Conservation (phyloP, 495 filamentous ascomycete genomes). For the Aspergillus diversus region DNA sequence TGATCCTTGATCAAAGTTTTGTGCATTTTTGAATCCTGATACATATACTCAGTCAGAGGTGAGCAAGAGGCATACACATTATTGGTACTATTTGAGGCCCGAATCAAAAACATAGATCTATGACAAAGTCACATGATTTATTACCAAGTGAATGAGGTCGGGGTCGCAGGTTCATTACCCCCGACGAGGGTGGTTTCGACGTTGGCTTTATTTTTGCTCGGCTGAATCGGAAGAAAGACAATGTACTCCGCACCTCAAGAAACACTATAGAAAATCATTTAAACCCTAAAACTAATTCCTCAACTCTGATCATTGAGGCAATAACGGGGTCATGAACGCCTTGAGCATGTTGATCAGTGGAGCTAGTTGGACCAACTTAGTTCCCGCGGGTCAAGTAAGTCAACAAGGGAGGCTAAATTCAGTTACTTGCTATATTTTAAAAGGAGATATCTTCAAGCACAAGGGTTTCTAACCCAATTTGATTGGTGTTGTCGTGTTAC, state of each 20-base stretch:
- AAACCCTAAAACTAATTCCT: neutral
- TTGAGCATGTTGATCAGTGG: constrained; percentile 16
- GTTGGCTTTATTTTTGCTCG: constrained; percentile 2
- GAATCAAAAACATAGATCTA: no score
- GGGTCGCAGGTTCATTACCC: no score
- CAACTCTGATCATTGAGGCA: neutral
- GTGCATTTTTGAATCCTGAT: no score
- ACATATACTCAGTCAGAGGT: no score
- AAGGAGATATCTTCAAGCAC: no score
- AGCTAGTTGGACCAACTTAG: neutral
- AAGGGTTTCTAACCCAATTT: no score
- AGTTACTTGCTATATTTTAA: neutral
- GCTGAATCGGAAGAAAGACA: neutral
- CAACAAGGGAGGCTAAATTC: neutral
- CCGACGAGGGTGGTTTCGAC: neutral
- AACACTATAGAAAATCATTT: neutral
- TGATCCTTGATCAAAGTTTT: no score
- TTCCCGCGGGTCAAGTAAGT: neutral
- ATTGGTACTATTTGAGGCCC: no score
- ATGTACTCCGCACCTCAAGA: neutral
- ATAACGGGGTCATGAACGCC: neutral
- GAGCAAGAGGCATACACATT: no score
- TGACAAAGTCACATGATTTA: no score
- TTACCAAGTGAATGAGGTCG: no score
- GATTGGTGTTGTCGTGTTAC: no score